Evolutionary conservation across 2,329 filamentous ascomycete species (phyloP), one percentile per base, ranked within the genome.

Genomic region (Diplodia corticola): DNA sequence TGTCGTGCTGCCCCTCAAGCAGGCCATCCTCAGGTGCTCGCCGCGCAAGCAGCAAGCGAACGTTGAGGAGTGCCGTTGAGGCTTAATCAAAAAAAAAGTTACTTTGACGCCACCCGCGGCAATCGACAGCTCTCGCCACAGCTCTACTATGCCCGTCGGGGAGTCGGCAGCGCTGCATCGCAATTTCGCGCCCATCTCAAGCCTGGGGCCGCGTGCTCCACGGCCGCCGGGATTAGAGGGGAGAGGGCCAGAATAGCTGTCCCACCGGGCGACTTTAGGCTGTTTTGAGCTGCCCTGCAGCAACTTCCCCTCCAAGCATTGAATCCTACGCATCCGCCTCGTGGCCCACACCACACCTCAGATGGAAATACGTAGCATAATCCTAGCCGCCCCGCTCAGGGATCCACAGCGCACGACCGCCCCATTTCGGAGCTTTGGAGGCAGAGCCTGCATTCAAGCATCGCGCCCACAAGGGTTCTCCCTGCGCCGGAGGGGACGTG

Each of bases 141-240:
- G 5, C 17, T 44, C 40, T 4, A 20, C 57, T 49, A 61, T 33
- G 28, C 57, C 57, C 17, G 28, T 49, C 57, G 44, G n/a, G 57
- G 57, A 17, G 26, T 35, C 4, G 55, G 22, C 55, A 15, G 9
- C 22, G 55, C 40, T 48, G 7, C 24, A 60, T 60, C 55, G 40
- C 44, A 61, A 61, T 61, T 61, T 61, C 44, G 44, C 57, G 40
- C 57, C 44, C 57, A 35, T 61, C 54, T 40, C 55, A 60, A 37
- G 24, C 12, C 24, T 59, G n/a, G n/a, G 24, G 57, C 57, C 28
- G 57, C 49, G 57, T 49, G 44, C 26, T 48, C 57, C 40, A 49
- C 57, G 57, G 40, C 28, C 12, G 57, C 57, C 22, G 57, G 57
- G 57, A 61, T 61, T 33, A 15, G n/a, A 35, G 51, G 51, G 30